Evolutionary conservation across 2,329 filamentous ascomycete genomes (phyloP).

Genomic region (Paramyrothecium sp.): DNA sequence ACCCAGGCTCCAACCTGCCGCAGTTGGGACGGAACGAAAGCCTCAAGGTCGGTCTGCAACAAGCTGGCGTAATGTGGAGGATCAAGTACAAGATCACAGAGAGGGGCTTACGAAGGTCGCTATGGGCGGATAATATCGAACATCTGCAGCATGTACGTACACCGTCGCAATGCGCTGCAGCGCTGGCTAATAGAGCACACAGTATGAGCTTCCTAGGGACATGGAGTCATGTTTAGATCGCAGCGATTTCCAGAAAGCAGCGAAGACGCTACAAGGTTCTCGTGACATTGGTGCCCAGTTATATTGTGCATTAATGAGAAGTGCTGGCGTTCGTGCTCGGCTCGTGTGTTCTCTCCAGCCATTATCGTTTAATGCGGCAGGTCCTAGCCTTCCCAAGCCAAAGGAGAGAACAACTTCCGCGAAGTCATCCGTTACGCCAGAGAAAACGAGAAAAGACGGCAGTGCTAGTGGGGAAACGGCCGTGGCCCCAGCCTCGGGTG

Average conservation of each 20-base stretch:
- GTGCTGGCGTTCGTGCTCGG: conserved; percentile 76
- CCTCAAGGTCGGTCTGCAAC: conserved; percentile 75
- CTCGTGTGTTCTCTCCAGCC: conserved; percentile 89
- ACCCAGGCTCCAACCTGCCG: conserved; percentile 63
- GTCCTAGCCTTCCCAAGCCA: conserved; percentile 45
- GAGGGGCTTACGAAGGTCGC: conserved; percentile 64
- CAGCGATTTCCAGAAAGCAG: conserved; percentile 71
- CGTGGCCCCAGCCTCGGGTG: conserved; percentile 30
- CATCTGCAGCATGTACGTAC: conserved; percentile 55
- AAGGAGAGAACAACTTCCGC: conserved; percentile 13
- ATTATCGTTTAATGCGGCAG: conserved; percentile 63
- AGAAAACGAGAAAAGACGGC: conserved; percentile 33
- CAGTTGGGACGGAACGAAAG: conserved; percentile 77
- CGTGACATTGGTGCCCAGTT: conserved; percentile 87
- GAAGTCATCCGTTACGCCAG: conserved; percentile 26
- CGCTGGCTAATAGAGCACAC: conserved; percentile 15
- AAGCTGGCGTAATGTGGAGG: conserved; percentile 66
- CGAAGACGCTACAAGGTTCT: conserved; percentile 71
- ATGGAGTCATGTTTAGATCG: conserved; percentile 68
- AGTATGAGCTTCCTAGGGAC: conserved; percentile 59
- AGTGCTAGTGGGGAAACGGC: conserved; percentile 38
- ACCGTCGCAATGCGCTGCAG: not conserved
- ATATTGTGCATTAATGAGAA: conserved; percentile 82
- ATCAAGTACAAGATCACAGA: conserved; percentile 69
- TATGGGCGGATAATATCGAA: conserved; percentile 72